Evolutionary conservation across 1,284 basidiomycete genomes (phyloP).

Genomic region (Retiboletus fuscus): DNA sequence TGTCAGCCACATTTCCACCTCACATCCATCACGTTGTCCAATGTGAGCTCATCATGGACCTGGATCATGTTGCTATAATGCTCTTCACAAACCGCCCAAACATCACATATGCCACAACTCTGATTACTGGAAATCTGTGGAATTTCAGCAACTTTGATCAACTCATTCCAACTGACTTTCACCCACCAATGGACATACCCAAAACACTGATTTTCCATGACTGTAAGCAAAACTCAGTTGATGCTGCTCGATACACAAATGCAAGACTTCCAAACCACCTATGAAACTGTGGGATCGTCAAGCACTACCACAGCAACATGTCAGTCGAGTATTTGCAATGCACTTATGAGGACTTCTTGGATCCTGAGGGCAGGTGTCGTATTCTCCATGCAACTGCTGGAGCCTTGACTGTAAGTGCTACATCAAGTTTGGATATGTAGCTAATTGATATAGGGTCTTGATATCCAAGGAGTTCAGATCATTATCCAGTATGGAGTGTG

Average conservation of each 20-base stretch:
- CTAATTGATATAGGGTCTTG: too few relatives aligned
- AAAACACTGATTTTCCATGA: constrained; percentile 23
- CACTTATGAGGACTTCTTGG: neutral
- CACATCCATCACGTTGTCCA: constrained; percentile 16
- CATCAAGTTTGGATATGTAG: too few relatives aligned
- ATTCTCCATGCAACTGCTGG: constrained; percentile 26
- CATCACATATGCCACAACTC: constrained; percentile 22
- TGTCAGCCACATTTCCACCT: constrained; percentile 16
- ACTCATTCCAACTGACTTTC: neutral
- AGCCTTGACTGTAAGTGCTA: too few relatives aligned
- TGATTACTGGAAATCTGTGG: neutral
- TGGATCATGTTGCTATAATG: neutral
- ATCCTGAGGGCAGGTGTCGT: neutral
- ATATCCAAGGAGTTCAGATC: too few relatives aligned
- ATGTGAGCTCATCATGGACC: neutral
- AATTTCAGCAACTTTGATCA: neutral
- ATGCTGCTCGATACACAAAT: neutral
- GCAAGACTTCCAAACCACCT: neutral
- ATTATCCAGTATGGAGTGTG: too few relatives aligned
- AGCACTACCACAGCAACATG: too few relatives aligned
- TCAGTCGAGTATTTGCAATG: constrained; percentile 11
- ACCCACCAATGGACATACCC: constrained; percentile 1
- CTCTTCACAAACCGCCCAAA: constrained; percentile 19
- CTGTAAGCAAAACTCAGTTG: constrained; percentile 11
- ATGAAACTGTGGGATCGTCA: neutral